These are phyloP conservation scores for Iris macrosiphon DNA, from an alignment of 106 monocot species.

Conservation along the genomic window DNA sequence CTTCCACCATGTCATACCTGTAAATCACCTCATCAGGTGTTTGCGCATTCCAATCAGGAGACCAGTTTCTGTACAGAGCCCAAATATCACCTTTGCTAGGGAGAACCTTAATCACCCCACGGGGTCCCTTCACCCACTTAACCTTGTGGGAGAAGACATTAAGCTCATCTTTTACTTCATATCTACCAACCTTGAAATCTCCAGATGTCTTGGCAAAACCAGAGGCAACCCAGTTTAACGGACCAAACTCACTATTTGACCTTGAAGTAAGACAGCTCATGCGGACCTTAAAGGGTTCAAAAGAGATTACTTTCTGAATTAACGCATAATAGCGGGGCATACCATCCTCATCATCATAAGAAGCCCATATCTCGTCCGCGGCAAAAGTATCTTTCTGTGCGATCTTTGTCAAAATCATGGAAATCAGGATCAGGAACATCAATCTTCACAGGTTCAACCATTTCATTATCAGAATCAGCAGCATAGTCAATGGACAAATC, in stretches of 20 bases:
- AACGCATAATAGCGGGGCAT: conserved; percentile 64
- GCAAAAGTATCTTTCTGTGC: conserved; percentile 40
- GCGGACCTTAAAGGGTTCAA: conserved; percentile 48
- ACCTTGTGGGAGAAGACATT: conserved; percentile 60
- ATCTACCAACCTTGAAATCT: conserved; percentile 47
- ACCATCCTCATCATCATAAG: conserved; percentile 67
- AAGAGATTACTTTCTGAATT: conserved; percentile 61
- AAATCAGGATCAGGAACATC: conserved; percentile 72
- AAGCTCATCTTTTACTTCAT: conserved; percentile 27
- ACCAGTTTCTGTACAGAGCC: conserved; percentile 63
- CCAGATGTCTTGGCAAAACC: conserved; percentile 61
- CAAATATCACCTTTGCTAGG: conserved; percentile 48
- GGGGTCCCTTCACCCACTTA: conserved; percentile 39
- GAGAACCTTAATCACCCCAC: conserved; percentile 39
- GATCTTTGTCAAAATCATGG: conserved; percentile 66
- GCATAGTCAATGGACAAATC: neutral
- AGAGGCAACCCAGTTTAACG: conserved; percentile 48
- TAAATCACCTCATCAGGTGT: conserved; percentile 49
- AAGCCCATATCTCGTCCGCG: conserved; percentile 58
- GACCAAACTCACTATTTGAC: conserved; percentile 41
- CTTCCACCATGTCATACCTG: conserved; percentile 71
- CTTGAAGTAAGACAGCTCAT: conserved; percentile 50
- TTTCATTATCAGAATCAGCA: conserved; percentile 18
- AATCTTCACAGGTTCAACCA: conserved; percentile 19
- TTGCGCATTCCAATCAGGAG: conserved; percentile 42